Percentiles rank a stretch among this genome's conserved stretches.
phyloP scores from a whole-genome alignment of 1,284 basidiomycete genomes.

The Fistulinella cinereoalba region DNA sequence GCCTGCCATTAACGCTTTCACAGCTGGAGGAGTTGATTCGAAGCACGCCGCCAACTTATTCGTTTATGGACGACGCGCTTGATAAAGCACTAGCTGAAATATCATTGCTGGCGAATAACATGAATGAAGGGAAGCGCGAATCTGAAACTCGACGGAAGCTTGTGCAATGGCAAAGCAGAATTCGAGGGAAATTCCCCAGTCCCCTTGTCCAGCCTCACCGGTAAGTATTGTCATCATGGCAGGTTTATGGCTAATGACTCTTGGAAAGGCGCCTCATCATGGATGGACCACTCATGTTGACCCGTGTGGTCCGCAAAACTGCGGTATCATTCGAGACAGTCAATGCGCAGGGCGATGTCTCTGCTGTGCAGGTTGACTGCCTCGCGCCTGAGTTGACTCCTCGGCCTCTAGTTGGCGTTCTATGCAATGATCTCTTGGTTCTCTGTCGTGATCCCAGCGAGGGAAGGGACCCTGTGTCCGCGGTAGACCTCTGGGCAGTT shows the following conservation, averaged over 20 bases:
- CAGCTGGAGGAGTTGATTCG: constrained; percentile 82
- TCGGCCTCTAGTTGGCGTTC: constrained; percentile 70
- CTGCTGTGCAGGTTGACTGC: constrained; percentile 84
- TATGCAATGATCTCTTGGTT: constrained; percentile 92
- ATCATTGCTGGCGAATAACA: constrained; percentile 81
- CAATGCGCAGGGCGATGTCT: constrained; percentile 70
- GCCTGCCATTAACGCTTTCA: constrained; percentile 10
- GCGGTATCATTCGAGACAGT: constrained; percentile 82
- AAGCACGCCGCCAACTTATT: constrained; percentile 75
- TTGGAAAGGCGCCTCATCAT: constrained; percentile 74
- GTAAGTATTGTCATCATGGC: constrained; percentile 37
- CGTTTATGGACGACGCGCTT: constrained; percentile 77
- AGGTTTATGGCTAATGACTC: constrained; percentile 7
- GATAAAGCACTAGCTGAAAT: constrained; percentile 85
- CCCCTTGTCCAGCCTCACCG: constrained; percentile 98
- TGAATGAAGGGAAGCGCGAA: constrained; percentile 97
- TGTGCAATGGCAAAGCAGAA: constrained; percentile 90
- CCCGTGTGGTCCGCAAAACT: constrained; percentile 87
- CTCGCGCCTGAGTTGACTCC: constrained; percentile 80
- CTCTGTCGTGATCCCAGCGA: constrained; percentile 80
- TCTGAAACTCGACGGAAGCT: constrained; percentile 86
- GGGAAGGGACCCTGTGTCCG: constrained; percentile 66
- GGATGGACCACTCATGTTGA: constrained; percentile 81
- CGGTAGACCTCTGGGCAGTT: constrained; percentile 90
- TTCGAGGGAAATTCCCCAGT: constrained; percentile 88